Percentiles rank a stretch among this genome's conserved stretches.
These are phyloP conservation scores for Leptographium wingfieldii DNA, from an alignment of 2,329 filamentous ascomycete genomes.

Conservation along the genomic window DNA sequence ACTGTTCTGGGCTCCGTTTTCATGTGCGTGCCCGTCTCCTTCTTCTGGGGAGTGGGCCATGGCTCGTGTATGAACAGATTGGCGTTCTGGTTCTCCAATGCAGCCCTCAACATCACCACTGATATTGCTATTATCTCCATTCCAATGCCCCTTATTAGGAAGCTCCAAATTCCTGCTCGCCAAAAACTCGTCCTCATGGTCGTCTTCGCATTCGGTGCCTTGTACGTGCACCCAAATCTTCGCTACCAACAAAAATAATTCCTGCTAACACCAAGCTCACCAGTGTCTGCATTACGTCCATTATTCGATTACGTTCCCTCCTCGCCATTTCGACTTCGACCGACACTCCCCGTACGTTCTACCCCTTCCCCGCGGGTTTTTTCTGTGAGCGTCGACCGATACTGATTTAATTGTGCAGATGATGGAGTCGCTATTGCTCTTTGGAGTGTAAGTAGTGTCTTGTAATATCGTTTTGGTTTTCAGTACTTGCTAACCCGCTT, in stretches of 20 bases:
- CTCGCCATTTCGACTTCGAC: neutral
- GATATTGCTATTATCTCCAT: slow-evolving; percentile 9
- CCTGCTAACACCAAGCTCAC: neutral
- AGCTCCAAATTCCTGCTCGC: neutral
- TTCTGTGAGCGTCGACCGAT: neutral
- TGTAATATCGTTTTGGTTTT: neutral
- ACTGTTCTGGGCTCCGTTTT: slow-evolving; percentile 11
- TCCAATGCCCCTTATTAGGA: slow-evolving; percentile 5
- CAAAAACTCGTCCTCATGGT: slow-evolving; percentile 3
- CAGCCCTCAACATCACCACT: slow-evolving; percentile 9
- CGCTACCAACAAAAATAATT: neutral
- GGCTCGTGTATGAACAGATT: slow-evolving; percentile 9
- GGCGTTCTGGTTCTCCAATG: slow-evolving; percentile 10
- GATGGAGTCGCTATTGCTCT: slow-evolving; percentile 1
- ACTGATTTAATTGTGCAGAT: neutral
- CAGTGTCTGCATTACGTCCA: slow-evolving; percentile 2
- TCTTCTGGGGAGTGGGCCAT: slow-evolving; percentile 1
- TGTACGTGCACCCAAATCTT: neutral
- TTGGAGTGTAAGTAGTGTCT: neutral
- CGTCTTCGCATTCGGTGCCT: neutral
- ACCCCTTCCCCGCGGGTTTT: neutral
- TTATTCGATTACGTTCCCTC: neutral
- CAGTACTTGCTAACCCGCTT: no score
- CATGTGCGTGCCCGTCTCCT: slow-evolving; percentile 7
- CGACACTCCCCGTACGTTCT: neutral